A percentile compares a stretch with the other conserved stretches of the same genome.
phyloP scores from a whole-genome alignment of 2,329 filamentous ascomycete species.

The Ophiocordyceps polyrhachis-furcata region DNA sequence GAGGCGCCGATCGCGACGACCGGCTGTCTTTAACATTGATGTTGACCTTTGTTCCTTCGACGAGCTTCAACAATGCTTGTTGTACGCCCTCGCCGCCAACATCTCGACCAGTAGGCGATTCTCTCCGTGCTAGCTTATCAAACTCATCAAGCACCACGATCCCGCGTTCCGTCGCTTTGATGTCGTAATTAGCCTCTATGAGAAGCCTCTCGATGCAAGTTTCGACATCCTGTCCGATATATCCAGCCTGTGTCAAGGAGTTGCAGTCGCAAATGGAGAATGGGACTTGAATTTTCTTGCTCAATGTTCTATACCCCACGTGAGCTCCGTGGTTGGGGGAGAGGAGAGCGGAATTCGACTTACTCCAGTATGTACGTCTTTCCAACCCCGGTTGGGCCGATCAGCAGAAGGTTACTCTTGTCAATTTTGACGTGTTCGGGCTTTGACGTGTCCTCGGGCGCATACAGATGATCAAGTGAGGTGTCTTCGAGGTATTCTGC shows the following conservation, averaged over 20 bases:
- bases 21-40: slow-evolving; percentile 71
- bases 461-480: slow-evolving; percentile 24
- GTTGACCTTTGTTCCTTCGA: slow-evolving; percentile 87
- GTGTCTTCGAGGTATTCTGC: slow-evolving; percentile 12
- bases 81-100: slow-evolving; percentile 94
- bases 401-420: slow-evolving; percentile 82
- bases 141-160: slow-evolving; percentile 96
- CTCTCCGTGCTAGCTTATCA: slow-evolving; percentile 85
- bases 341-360: slow-evolving; percentile 6
- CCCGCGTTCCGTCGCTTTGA: slow-evolving; percentile 67
- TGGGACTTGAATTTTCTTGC: slow-evolving; percentile 81
- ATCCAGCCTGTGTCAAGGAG: slow-evolving; percentile 87
- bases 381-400: slow-evolving; percentile 85
- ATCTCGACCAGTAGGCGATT: slow-evolving; percentile 76
- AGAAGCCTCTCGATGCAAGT: slow-evolving; percentile 80
- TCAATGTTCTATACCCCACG: slow-evolving; percentile 50
- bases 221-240: slow-evolving; percentile 97
- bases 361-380: slow-evolving; percentile 84
- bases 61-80: slow-evolving; percentile 84
- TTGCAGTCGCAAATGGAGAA: slow-evolving; percentile 95
- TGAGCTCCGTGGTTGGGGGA: too few species aligned
- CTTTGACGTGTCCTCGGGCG: slow-evolving; percentile 24
- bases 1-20: slow-evolving; percentile 31
- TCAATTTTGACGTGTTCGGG: slow-evolving; percentile 53
- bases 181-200: slow-evolving; percentile 77